These are phyloP conservation scores for Boletus speciosus DNA, from an alignment of 768 basidiomycete species.

Conservation along the genomic window DNA sequence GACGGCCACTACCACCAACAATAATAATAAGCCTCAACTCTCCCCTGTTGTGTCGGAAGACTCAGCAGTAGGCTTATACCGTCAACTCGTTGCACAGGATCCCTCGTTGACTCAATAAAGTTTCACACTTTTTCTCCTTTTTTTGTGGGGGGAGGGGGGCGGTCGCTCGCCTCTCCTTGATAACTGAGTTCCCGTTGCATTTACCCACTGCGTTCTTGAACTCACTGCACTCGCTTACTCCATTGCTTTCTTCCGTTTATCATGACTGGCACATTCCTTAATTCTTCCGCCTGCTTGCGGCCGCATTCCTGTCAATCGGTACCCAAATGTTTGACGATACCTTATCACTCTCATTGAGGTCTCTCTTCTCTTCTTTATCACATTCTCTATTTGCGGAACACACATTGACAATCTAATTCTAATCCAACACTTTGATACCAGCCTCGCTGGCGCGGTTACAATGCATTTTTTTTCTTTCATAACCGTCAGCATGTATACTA, in stretches of 20 bases:
- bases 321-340: slow-evolving; percentile 32
- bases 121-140: neutral
- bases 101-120: slow-evolving; percentile 52
- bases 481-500: slow-evolving; percentile 21
- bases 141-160: neutral
- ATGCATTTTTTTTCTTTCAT: slow-evolving; percentile 7
- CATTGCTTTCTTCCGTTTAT: slow-evolving; percentile 26
- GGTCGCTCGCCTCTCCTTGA: slow-evolving; percentile 10
- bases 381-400: slow-evolving; percentile 37
- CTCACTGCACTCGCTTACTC: slow-evolving; percentile 27
- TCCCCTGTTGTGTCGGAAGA: slow-evolving; percentile 72
- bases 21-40: slow-evolving; percentile 37
- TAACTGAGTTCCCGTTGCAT: slow-evolving; percentile 19
- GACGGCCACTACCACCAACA: slow-evolving; percentile 28
- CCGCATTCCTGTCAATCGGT: slow-evolving; percentile 22
- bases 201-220: slow-evolving; percentile 24
- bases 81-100: slow-evolving; percentile 75
- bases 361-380: slow-evolving; percentile 26
- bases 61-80: slow-evolving; percentile 81
- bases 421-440: slow-evolving; percentile 28
- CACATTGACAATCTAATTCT: slow-evolving; percentile 30
- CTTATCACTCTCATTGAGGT: slow-evolving; percentile 32
- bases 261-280: slow-evolving; percentile 31
- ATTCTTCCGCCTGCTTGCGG: slow-evolving; percentile 18
- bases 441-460: slow-evolving; percentile 22